Percentiles rank a stretch among this genome's conserved stretches.
phyloP scores from a whole-genome alignment of 176 grass and related monocot species.

The Zoysia pacifica region DNA sequence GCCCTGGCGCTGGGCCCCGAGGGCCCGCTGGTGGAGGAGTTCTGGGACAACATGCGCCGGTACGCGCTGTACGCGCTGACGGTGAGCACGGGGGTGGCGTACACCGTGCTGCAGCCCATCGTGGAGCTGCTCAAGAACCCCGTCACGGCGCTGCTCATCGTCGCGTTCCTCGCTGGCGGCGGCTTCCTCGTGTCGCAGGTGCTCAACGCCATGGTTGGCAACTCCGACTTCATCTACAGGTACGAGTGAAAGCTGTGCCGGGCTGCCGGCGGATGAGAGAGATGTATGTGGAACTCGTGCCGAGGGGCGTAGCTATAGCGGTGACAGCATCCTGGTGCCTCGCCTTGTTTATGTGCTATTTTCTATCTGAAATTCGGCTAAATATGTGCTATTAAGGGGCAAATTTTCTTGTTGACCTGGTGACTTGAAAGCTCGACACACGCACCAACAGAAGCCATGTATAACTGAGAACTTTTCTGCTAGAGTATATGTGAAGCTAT shows the following conservation, averaged over 20 bases:
- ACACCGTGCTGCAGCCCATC: constrained; percentile 73
- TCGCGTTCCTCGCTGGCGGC: constrained; percentile 58
- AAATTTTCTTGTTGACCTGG: no score
- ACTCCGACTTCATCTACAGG: constrained; percentile 80
- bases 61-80: constrained; percentile 76
- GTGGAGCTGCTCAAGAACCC: constrained; percentile 87
- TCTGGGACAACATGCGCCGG: constrained; percentile 95
- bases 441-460: not conserved
- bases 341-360: no score
- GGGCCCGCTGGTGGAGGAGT: constrained; percentile 87
- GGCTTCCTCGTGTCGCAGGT: constrained; percentile 80
- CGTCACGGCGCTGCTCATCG: constrained; percentile 72
- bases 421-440: not conserved
- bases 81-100: constrained; percentile 84
- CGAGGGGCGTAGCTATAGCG: no score
- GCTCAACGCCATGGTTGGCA: constrained; percentile 87
- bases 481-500: no score
- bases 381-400: no score
- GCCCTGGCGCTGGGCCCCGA: constrained; percentile 76
- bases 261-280: not conserved
- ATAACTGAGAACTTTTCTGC: not conserved
- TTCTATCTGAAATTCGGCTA: no score
- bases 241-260: constrained; percentile 47
- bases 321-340: no score
- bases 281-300: not conserved